Evolutionary conservation across 495 filamentous ascomycete species (phyloP), one percentile per base, ranked within the genome.

Genomic region (Bacidia rubella): DNA sequence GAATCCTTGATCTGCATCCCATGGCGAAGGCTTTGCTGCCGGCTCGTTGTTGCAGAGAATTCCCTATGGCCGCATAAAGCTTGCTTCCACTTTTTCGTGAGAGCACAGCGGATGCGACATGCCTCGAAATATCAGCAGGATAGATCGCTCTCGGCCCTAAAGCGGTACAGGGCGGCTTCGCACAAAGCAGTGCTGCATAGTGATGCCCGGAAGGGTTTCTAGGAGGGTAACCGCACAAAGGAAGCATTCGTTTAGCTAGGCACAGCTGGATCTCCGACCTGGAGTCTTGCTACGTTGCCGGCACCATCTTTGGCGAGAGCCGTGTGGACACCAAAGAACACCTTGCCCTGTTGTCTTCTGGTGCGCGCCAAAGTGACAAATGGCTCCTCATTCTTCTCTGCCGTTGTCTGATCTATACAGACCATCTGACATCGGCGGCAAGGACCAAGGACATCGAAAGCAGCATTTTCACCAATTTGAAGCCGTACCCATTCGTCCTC

Each of bases 391-490:
- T 80, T 76, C 65, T 79, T 84, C 44, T 79, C 74, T 0, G 81
- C 90, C 3, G 85, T 93, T 17, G 81, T 67, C 60, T 95, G 92
- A 56, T 98, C 80, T 42, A 96, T 77, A 62, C 90, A 96, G 11
- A 98, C 83, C 87, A 98, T 95, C 59, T 95, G 88, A 55, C 92
- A 98, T 15, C 92, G 69, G 32, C 89, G 75, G 60, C 92, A 98
- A 19, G 81, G 75, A 0, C 87, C 90, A 3, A 96, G 69, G 54
- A 90, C 78, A 59, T 85, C 72, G 49, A 87, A 83, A 2, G 68
- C 60, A 35, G 64, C 54, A n/a, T n/a, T 20, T 0, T 67, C 53
- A 0, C 69, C 69, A 21, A 75, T 68, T 1, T 58, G 60, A 24
- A 75, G 26, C 10, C 54, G 62, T 2, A 62, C 54, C 75, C 75